Evolutionary conservation across 129 eudicot species (phyloP).

Genomic region (Pseudognaphalium luteoalbum): DNA sequence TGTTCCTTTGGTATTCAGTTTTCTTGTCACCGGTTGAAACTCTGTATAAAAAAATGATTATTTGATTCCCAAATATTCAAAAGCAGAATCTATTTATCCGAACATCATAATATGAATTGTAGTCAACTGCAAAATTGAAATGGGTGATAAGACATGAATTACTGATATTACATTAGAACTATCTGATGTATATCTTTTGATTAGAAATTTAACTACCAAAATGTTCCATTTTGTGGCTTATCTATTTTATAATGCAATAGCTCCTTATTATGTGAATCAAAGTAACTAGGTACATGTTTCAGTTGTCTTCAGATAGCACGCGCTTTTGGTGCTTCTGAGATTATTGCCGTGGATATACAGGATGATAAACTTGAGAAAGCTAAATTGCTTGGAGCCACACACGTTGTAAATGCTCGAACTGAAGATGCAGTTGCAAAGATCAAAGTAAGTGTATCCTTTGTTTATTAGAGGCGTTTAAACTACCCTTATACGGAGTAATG

Average conservation of each 20-base stretch:
- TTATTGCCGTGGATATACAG: slow-evolving; percentile 91
- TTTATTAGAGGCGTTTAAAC: neutral
- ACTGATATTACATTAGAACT: neutral
- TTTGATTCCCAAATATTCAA: no score
- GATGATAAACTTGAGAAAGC: slow-evolving; percentile 91
- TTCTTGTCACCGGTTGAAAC: no score
- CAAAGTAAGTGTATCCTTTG: slow-evolving; percentile 38
- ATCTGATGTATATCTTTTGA: neutral
- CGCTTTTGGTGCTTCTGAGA: slow-evolving; percentile 94
- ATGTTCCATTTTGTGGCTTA: neutral
- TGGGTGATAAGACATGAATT: no score
- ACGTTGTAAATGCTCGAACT: slow-evolving; percentile 65
- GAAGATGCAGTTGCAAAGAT: slow-evolving; percentile 86
- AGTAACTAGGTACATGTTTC: slow-evolving; percentile 36
- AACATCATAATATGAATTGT: no score
- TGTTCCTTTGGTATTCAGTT: no score
- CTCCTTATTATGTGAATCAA: neutral
- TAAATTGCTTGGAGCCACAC: slow-evolving; percentile 85
- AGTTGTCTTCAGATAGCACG: slow-evolving; percentile 98
- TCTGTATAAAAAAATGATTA: no score
- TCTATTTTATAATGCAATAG: neutral
- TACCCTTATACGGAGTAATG: neutral
- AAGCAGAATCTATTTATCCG: no score
- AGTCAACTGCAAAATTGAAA: no score
- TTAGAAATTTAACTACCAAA: neutral